Evolutionary conservation across 345 rosid genomes (phyloP), one percentile per base, ranked within the genome.

Genomic region (Stellera chamaejasme): DNA sequence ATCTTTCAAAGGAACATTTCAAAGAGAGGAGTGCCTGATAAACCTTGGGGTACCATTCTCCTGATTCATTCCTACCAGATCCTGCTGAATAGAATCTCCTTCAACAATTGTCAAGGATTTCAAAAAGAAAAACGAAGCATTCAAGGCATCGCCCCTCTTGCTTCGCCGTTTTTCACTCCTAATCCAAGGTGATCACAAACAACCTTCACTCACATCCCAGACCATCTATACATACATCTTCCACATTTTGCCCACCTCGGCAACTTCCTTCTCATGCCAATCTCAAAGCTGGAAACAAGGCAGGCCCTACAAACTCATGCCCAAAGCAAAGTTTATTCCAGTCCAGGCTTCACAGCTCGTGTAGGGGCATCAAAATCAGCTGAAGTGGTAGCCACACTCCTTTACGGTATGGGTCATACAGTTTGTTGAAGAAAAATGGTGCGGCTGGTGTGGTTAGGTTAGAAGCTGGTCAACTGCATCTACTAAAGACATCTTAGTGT

Each of bases 341-440:
- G 59, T 23, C 62, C 76, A 13, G 98, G 76, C 72, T 92, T 92
- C 64, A 92, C 80, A 60, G 95, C 95, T 75, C 84, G 98, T 3
- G 98, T 92, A 44, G 98, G 98, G 26, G 98, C 98, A 72, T 92
- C 98, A 43, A 71, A 69, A 69, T 92, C 98, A 32, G 98, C 90
- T 28, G 88, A 53, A 65, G 86, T 96, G 98, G 61, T 92, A 92
- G 15, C 98, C 98, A 56, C 98, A 87, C 83, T 64, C 98, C 98
- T 55, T 86, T 69, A 1, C 79, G 52, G 41, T 54, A 88, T 59
- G 98, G 95, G 61, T 92, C 98, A 10, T 88, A 92, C 49, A 92
- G 86, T 7, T 96, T 92, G 52, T 92, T 92, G 68, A 92, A 92
- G 80, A 88, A 92, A 72, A 80, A 84, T 13, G 98, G 98, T 0